Evolutionary conservation across 129 eudicot species (phyloP).

Genomic region (Rutidosis leptorrhynchoides): DNA sequence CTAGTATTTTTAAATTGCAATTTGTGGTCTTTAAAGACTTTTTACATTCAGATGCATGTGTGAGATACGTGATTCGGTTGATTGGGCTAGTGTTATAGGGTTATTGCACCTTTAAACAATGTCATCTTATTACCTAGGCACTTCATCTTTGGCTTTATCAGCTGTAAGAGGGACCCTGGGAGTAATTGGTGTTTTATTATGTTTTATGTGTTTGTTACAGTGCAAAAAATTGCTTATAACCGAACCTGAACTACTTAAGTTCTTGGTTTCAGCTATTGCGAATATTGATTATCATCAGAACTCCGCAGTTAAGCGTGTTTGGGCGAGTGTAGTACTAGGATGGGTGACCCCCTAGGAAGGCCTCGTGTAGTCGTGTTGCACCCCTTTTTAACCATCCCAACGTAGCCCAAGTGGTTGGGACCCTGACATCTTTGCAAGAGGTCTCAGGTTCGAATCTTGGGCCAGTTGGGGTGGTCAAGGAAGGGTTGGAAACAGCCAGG

Average conservation of each 20-base stretch:
- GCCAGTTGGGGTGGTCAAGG: too few relatives aligned
- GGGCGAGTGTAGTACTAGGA: too few relatives aligned
- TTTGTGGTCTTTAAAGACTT: slow-evolving; percentile 39
- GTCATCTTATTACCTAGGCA: slow-evolving; percentile 13
- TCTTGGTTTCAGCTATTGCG: background rate
- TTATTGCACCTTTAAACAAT: slow-evolving; percentile 15
- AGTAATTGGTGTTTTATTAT: background rate
- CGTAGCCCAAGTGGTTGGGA: too few relatives aligned
- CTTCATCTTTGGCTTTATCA: background rate
- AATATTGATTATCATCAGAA: background rate
- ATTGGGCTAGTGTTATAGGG: slow-evolving; percentile 27
- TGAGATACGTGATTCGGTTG: slow-evolving; percentile 15
- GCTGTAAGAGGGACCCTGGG: background rate
- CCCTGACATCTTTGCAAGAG: too few relatives aligned
- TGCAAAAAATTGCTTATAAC: too few relatives aligned
- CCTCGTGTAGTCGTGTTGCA: too few relatives aligned
- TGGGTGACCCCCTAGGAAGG: too few relatives aligned
- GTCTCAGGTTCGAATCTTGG: too few relatives aligned
- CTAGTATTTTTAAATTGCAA: slow-evolving; percentile 32
- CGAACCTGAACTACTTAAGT: background rate
- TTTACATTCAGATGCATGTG: slow-evolving; percentile 25
- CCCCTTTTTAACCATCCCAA: too few relatives aligned
- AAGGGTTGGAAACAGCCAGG: too few relatives aligned
- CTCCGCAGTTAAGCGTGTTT: too few relatives aligned
- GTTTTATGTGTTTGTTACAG: background rate